These are phyloP conservation scores for Simplicillium sp. DNA, from an alignment of 2,329 filamentous ascomycete species.

Conservation along the genomic window DNA sequence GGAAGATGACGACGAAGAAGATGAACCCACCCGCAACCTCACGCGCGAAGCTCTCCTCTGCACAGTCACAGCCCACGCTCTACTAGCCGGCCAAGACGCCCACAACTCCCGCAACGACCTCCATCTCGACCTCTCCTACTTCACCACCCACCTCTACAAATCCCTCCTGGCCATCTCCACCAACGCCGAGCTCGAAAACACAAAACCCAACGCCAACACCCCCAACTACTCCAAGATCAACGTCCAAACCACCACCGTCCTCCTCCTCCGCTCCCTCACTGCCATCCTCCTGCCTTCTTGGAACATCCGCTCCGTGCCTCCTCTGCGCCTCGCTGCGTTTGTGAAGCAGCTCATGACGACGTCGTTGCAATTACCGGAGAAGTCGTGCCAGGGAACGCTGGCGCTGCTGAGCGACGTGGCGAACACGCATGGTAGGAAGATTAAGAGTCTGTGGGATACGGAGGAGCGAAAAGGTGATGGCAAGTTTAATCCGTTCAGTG, in stretches of 20 bases:
- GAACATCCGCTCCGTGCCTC: constrained; percentile 66
- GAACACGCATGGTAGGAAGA: constrained; percentile 72
- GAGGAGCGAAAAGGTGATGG: constrained; percentile 91
- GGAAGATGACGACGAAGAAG: constrained; percentile 21
- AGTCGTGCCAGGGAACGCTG: constrained; percentile 72
- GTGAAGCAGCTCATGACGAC: constrained; percentile 80
- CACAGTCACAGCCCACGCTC: constrained; percentile 92
- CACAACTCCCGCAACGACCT: constrained; percentile 73
- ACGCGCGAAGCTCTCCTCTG: constrained; percentile 85
- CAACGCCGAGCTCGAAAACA: constrained; percentile 79
- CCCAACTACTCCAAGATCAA: constrained; percentile 59
- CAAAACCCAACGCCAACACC: constrained; percentile 32
- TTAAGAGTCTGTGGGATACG: constrained; percentile 83
- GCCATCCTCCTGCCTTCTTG: constrained; percentile 69
- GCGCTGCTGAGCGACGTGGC: constrained; percentile 70
- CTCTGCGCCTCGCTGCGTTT: constrained; percentile 81
- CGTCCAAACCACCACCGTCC: constrained; percentile 86
- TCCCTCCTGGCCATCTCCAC: constrained; percentile 70
- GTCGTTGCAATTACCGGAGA: constrained; percentile 81
- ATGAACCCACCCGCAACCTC: constrained; percentile 55
- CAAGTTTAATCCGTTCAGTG: constrained; percentile 63
- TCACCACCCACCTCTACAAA: constrained; percentile 87
- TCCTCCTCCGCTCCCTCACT: constrained; percentile 79
- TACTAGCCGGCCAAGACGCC: constrained; percentile 88
- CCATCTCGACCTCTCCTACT: constrained; percentile 88